A percentile compares a stretch with the other conserved stretches of the same genome.
Conservation (phyloP, 1,139 yeast genomes). For the Kodamaea ohmeri region DNA sequence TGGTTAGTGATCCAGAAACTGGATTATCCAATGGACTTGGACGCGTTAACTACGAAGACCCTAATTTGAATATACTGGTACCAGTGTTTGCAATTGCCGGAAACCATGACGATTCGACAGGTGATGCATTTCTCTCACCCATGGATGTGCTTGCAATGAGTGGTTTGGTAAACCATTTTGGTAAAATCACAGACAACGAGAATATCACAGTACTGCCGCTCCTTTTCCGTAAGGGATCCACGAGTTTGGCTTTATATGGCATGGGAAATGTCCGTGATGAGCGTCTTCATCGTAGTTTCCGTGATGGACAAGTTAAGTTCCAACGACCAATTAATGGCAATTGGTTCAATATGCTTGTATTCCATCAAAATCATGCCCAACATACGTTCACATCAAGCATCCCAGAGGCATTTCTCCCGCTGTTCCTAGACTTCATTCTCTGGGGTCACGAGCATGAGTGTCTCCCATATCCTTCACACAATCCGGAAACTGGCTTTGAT, state of each 20-base stretch:
- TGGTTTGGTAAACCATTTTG: constrained; percentile 88
- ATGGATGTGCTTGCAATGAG: constrained; percentile 78
- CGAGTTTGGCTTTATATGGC: constrained; percentile 86
- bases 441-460: constrained; percentile 99
- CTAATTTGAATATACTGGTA: constrained; percentile 81
- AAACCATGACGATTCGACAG: constrained; percentile 96
- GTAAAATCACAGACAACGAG: constrained; percentile 76
- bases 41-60: constrained; percentile 84
- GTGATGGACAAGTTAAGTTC: constrained; percentile 78
- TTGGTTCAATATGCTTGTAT: constrained; percentile 84
- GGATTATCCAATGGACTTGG: constrained; percentile 60
- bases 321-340: constrained; percentile 64
- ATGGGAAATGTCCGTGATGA: constrained; percentile 89
- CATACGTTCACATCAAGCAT: constrained; percentile 79
- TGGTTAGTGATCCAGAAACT: constrained; percentile 72
- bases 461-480: constrained; percentile 64
- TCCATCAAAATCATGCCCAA: constrained; percentile 88
- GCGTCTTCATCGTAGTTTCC: constrained; percentile 74
- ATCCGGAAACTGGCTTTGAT: constrained; percentile 67
- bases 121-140: constrained; percentile 82
- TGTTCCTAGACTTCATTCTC: constrained; percentile 72
- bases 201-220: constrained; percentile 75
- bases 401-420: constrained; percentile 82
- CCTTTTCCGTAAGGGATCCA: constrained; percentile 73
- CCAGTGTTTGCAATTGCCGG: constrained; percentile 95